phyloP scores from a whole-genome alignment of 768 basidiomycete genomes.

The Hortiboletus campestris region DNA sequence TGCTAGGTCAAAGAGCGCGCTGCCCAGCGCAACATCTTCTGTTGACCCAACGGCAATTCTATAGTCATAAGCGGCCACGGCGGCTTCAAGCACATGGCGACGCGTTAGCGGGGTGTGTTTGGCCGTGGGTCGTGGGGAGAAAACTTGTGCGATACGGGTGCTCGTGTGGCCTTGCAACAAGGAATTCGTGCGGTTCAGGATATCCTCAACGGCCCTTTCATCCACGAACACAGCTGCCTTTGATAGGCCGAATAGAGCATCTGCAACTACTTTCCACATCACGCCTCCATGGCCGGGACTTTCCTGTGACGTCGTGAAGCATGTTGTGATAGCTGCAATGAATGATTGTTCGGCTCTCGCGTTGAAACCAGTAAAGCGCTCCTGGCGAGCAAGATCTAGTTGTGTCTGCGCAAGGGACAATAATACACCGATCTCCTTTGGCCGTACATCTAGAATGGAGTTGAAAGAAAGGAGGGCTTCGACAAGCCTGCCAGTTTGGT shows the following conservation, averaged over 20 bases:
- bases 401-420: slow-evolving; percentile 69
- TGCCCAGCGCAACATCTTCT: slow-evolving; percentile 48
- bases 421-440: slow-evolving; percentile 69
- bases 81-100: slow-evolving; percentile 45
- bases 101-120: slow-evolving; percentile 28
- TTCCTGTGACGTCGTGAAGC: slow-evolving; percentile 47
- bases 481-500: slow-evolving; percentile 68
- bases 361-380: slow-evolving; percentile 68
- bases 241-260: slow-evolving; percentile 71
- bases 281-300: slow-evolving; percentile 65
- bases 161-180: slow-evolving; percentile 41
- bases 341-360: slow-evolving; percentile 76
- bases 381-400: slow-evolving; percentile 65
- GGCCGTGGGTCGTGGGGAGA: slow-evolving; percentile 33
- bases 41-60: slow-evolving; percentile 55
- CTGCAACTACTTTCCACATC: slow-evolving; percentile 82
- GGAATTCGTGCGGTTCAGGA: slow-evolving; percentile 35
- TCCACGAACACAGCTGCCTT: slow-evolving; percentile 48
- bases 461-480: slow-evolving; percentile 72
- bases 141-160: slow-evolving; percentile 41
- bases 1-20: slow-evolving; percentile 75
- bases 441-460: slow-evolving; percentile 51
- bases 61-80: slow-evolving; percentile 60
- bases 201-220: slow-evolving; percentile 35
- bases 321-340: slow-evolving; percentile 51